Base-by-base conservation (phyloP, 1,284 basidiomycete species). In the Sphagnurus paluster region DNA sequence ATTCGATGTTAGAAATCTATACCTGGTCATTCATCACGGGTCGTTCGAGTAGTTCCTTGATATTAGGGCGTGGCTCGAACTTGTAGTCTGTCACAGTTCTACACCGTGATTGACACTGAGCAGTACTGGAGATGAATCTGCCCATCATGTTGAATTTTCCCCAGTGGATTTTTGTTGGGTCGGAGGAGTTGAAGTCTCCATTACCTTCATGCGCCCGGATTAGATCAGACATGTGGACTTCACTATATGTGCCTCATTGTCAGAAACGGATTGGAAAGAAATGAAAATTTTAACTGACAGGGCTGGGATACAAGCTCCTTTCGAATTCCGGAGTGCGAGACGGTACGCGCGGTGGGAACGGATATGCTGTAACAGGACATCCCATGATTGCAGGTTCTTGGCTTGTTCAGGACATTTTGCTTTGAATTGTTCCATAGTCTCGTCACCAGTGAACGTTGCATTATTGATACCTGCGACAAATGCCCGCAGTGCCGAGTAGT, bases 141-240 rank as follows among this genome's bases (percentile, higher is more conserved):
- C 85, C 89, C 71, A 91, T 84, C 82, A 90, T 83, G 58, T 85
- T 89, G 65, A 84, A 91, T 64, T 91, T 91, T 17, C 84, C 88
- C 88, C 88, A 91, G 56, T 91, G 88, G 39, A 91, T 86, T 63
- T 82, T 84, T 25, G 61, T 67, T 4, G 76, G 67, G 56, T 87
- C 81, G 14, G 75, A 69, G 10, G 76, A 67, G 52, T 80, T 77
- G 50, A 74, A 71, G 56, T 90, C 86, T 5, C 74, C 70, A 52
- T 91, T 91, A 48, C 81, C 85, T 66, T 88, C 87, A 50, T 90
- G 80, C 6, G 87, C 82, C 50, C 81, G 80, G 41, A 88, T 84
- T 34, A 91, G 73, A 63, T 91, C 88, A 24, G 83, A 86, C 58
- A 88, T 79, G 51, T 91, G 89, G n/a, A 91, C 84, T 62, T 91